Conservation (phyloP, 1,284 basidiomycete genomes). For the Trichosporon asahii region DNA sequence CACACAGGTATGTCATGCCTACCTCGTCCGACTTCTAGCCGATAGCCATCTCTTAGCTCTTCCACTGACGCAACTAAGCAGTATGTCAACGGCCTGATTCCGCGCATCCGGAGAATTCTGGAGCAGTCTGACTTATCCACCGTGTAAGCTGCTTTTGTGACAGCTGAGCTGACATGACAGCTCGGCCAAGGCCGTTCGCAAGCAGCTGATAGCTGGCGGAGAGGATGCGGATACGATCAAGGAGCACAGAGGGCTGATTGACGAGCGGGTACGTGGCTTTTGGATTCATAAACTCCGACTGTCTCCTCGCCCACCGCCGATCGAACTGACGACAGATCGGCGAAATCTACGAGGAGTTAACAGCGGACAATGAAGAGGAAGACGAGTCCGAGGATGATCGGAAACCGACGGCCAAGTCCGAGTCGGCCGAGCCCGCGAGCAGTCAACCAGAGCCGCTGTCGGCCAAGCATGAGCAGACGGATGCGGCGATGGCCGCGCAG, state of each 20-base stretch:
- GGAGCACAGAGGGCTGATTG: slow-evolving; percentile 41
- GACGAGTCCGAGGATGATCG: slow-evolving; percentile 10
- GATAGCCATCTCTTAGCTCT: neutral
- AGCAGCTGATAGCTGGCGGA: slow-evolving; percentile 41
- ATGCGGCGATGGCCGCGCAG: slow-evolving; percentile 34
- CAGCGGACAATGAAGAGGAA: slow-evolving; percentile 10
- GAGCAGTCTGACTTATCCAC: slow-evolving; percentile 36
- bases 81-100: slow-evolving; percentile 32
- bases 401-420: neutral
- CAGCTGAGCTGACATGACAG: slow-evolving; percentile 27
- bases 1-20: neutral
- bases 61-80: slow-evolving; percentile 10
- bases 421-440: slow-evolving; percentile 20
- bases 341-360: slow-evolving; percentile 41
- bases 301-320: neutral
- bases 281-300: neutral
- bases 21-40: neutral
- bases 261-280: slow-evolving; percentile 36
- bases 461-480: slow-evolving; percentile 23
- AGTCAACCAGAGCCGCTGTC: slow-evolving; percentile 31
- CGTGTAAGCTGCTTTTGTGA: slow-evolving; percentile 22
- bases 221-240: slow-evolving; percentile 44
- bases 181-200: slow-evolving; percentile 49
- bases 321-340: slow-evolving; percentile 35
- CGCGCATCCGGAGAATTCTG: slow-evolving; percentile 38